Evolutionary conservation across 257 asterid genomes (phyloP).

Genomic region (Fraxinus anomala): DNA sequence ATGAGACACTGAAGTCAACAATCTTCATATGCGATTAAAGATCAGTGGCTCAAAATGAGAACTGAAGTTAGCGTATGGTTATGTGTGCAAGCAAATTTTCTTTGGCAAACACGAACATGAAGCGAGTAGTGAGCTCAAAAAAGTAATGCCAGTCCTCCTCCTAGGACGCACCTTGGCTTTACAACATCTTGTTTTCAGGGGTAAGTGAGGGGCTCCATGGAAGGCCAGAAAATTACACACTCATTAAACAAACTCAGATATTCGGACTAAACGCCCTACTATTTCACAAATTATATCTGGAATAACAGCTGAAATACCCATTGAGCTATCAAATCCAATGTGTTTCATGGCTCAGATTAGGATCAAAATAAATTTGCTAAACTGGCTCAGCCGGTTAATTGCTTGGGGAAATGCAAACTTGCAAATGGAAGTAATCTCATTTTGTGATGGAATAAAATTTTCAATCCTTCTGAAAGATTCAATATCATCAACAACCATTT

Average conservation of each 20-base stretch:
- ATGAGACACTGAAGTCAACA: constrained; percentile 9
- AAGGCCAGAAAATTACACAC: constrained; percentile 12
- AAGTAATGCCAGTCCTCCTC: constrained; percentile 6
- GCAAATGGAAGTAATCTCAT: neutral
- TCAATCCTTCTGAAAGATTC: neutral
- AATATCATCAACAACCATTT: neutral
- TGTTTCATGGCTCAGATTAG: constrained; percentile 7
- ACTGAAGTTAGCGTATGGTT: neutral
- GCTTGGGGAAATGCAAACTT: neutral
- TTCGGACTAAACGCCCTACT: neutral
- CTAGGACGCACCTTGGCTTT: neutral
- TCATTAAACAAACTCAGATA: neutral
- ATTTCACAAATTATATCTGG: neutral
- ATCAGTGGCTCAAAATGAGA: constrained; percentile 16
- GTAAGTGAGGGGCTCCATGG: constrained; percentile 12
- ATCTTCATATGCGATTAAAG: constrained; percentile 11
- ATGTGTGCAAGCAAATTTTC: constrained; percentile 11
- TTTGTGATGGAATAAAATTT: neutral
- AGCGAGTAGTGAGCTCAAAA: neutral
- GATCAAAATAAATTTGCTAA: neutral
- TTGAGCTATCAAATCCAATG: neutral
- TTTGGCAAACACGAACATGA: constrained; percentile 17
- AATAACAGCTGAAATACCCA: neutral
- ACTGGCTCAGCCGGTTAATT: neutral
- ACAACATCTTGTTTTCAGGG: constrained; percentile 18